These are phyloP conservation scores for Acrocalymma vagum DNA, from an alignment of 2,329 filamentous ascomycete genomes.

Conservation along the genomic window DNA sequence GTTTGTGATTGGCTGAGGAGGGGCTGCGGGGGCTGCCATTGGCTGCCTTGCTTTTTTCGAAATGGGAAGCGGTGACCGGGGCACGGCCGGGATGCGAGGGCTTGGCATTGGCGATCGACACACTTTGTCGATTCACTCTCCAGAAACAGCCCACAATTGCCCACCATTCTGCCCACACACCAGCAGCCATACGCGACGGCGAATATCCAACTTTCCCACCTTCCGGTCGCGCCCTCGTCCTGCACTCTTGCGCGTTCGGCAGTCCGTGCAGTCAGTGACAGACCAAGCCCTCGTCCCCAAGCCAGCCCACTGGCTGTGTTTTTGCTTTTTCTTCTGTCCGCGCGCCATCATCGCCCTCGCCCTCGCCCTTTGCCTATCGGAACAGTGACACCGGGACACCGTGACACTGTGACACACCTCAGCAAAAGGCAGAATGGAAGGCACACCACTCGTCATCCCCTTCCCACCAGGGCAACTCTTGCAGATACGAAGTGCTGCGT, in stretches of 20 bases:
- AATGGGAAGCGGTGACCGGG: slow-evolving; percentile 17
- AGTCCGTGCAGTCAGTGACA: slow-evolving; percentile 30
- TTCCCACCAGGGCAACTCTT: too few relatives aligned
- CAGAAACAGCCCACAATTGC: neutral
- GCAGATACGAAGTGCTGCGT: too few relatives aligned
- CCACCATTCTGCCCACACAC: neutral
- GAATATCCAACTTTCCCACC: too few relatives aligned
- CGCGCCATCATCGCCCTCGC: too few relatives aligned
- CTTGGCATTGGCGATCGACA: slow-evolving; percentile 15
- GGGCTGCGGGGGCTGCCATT: slow-evolving; percentile 23
- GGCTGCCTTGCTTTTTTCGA: slow-evolving; percentile 34
- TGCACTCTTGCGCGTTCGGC: slow-evolving; percentile 32
- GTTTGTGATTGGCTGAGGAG: slow-evolving; percentile 27
- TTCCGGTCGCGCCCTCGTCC: too few relatives aligned
- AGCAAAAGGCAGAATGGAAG: too few relatives aligned
- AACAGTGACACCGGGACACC: too few relatives aligned
- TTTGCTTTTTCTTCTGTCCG: slow-evolving; percentile 21
- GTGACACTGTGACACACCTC: too few relatives aligned
- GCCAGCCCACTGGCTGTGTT: slow-evolving; percentile 6
- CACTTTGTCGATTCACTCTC: too few relatives aligned
- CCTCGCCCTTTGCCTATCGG: too few relatives aligned
- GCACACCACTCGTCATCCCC: too few relatives aligned
- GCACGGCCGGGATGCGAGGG: neutral
- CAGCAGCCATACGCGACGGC: neutral
- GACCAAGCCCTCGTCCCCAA: slow-evolving; percentile 21